Base-by-base conservation (phyloP, 345 rosid genomes). In the Citrus australasica region DNA sequence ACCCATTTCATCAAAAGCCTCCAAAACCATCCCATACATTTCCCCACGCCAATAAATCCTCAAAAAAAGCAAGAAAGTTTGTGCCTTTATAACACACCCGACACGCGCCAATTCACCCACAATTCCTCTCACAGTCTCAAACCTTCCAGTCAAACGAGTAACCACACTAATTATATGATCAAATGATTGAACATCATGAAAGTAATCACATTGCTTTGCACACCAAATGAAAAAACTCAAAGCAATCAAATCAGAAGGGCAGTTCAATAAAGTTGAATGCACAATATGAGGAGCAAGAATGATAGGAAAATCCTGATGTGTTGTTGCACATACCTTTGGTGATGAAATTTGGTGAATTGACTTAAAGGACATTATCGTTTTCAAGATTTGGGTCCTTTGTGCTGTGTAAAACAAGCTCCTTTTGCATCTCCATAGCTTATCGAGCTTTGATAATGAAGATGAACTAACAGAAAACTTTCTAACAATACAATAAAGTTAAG, bases 41-140 rank as follows among this genome's bases (percentile, higher is more conserved):
- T 85, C 86, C 78, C 92, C 95, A 75, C 82, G 89, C 96, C 98
- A 93, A 78, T 84, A 92, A 73, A 93, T 87, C 86, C 94, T 88
- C 72, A 93, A 65, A 78, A 93, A 73, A 24, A 90, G 79, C 84
- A 88, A 79, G 67, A 90, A 92, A 46, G 84, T 87, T 11, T 84
- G 87, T 11, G 92, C 85, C 84, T 88, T 83, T 37, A 70, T 80
- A 13, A 40, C 82, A 70, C 86, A 84, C 40, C 98, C 96, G 42
- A 83, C 66, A 10, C 53, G 73, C 71, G 71, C 83, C 71, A 93
- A 79, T 55, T 76, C 90, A 68, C 72, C 46, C 56, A 92, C 63
- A 71, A 93, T 69, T 63, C 83, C 77, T 76, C 72, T 75, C 53
- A 90, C 84, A 27, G 79, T 75, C 14, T 60, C 69, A 81, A 69